A percentile compares a stretch with the other conserved stretches of the same genome.
These are phyloP conservation scores for Aspergillus luchuensis DNA, from an alignment of 2,329 filamentous ascomycete species.

Conservation along the genomic window DNA sequence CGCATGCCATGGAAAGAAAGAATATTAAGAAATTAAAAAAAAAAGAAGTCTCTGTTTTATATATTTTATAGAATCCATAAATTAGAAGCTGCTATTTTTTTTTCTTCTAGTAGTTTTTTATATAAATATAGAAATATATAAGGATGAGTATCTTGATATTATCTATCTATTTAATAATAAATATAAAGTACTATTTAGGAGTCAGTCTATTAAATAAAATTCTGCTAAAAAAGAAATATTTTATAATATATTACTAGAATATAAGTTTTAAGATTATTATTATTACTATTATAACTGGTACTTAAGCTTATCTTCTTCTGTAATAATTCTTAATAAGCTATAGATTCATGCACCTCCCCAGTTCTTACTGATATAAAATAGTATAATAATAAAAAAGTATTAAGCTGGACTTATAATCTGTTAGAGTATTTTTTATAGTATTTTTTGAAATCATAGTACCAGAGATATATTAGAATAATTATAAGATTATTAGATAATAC, in stretches of 20 bases:
- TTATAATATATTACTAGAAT: slow-evolving; percentile 22
- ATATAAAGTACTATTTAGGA: slow-evolving; percentile 20
- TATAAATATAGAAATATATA: slow-evolving; percentile 17
- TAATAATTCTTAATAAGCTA: slow-evolving; percentile 6
- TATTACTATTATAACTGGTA: background rate
- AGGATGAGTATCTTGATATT: slow-evolving; percentile 22
- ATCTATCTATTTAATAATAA: slow-evolving; percentile 22
- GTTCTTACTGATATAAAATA: slow-evolving; percentile 20
- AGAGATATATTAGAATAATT: slow-evolving; percentile 23
- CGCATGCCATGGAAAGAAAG: slow-evolving; percentile 7
- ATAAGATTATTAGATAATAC: slow-evolving; percentile 22
- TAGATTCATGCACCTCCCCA: slow-evolving; percentile 22
- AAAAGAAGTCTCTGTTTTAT: slow-evolving; percentile 16
- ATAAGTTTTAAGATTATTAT: slow-evolving; percentile 3
- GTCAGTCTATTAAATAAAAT: slow-evolving; percentile 1
- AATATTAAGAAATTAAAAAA: slow-evolving; percentile 22
- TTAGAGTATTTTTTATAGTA: slow-evolving; percentile 16
- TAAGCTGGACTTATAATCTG: slow-evolving; percentile 17
- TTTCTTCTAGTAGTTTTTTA: slow-evolving; percentile 21
- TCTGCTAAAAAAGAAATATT: slow-evolving; percentile 1
- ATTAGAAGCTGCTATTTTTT: slow-evolving; percentile 17
- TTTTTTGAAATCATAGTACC: slow-evolving; percentile 20
- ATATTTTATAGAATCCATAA: slow-evolving; percentile 21
- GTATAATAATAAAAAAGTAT: slow-evolving; percentile 19
- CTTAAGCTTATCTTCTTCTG: background rate